Evolutionary conservation across 208 protist genomes (phyloP).

Genomic region (Leishmania turanica): DNA sequence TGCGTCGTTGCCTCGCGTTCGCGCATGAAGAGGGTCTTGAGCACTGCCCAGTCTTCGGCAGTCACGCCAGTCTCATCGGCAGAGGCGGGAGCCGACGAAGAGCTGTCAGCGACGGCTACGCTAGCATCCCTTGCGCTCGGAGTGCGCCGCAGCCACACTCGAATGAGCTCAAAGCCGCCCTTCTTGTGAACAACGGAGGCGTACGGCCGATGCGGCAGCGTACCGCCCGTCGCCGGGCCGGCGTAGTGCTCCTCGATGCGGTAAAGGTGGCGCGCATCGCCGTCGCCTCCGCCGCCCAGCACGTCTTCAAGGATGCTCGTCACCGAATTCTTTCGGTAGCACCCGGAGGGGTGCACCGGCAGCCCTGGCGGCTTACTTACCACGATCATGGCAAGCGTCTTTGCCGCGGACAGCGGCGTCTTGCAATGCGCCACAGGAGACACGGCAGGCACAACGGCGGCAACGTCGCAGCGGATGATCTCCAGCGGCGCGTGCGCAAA

Average conservation of each 20-base stretch:
- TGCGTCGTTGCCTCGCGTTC: neutral
- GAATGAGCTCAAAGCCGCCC: constrained; percentile 71
- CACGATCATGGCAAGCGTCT: constrained; percentile 53
- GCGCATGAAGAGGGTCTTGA: constrained; percentile 15
- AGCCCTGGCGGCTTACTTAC: constrained; percentile 72
- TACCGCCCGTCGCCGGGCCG: neutral
- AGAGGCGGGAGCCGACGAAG: neutral
- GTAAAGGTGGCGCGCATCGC: constrained; percentile 13
- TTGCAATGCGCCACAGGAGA: neutral
- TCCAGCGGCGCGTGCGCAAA: constrained; percentile 54
- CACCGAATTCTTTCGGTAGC: constrained; percentile 93
- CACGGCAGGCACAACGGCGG: neutral
- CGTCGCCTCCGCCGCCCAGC: constrained; percentile 49
- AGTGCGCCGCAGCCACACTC: constrained; percentile 40
- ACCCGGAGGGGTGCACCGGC: constrained; percentile 90
- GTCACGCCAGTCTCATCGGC: constrained; percentile 23
- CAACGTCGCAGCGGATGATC: constrained; percentile 54
- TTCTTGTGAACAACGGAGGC: constrained; percentile 49
- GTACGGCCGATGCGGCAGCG: constrained; percentile 22
- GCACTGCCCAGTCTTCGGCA: constrained; percentile 38
- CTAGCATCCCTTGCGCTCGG: neutral
- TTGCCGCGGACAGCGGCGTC: constrained; percentile 32
- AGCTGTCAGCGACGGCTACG: neutral
- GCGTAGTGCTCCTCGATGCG: constrained; percentile 16
- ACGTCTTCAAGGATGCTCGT: constrained; percentile 90